Percentiles rank a stretch among this genome's conserved stretches.
phyloP scores from a whole-genome alignment of 208 protist genomes.

The Crithidia brevicula region DNA sequence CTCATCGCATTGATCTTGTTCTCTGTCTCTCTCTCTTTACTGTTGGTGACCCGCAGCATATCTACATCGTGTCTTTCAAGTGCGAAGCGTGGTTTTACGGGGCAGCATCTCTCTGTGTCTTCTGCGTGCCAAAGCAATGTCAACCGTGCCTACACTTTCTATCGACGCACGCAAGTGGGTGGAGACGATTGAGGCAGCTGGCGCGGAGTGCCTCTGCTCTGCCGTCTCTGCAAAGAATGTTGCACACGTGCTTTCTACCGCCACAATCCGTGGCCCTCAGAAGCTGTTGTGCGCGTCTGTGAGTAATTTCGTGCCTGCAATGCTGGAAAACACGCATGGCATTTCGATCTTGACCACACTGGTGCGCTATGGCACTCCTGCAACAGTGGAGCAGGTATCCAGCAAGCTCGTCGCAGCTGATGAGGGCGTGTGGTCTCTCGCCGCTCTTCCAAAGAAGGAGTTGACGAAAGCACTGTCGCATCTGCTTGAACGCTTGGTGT shows the following conservation, averaged over 20 bases:
- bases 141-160: constrained; percentile 33
- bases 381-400: constrained; percentile 61
- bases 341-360: constrained; percentile 75
- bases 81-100: too few species aligned
- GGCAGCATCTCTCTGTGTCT: too few species aligned
- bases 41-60: too few species aligned
- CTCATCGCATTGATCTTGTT: too few species aligned
- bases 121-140: too few species aligned
- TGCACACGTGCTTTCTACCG: constrained; percentile 68
- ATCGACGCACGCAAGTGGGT: constrained; percentile 72
- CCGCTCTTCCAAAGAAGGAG: constrained; percentile 27
- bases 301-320: constrained; percentile 44
- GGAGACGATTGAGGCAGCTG: constrained; percentile 55
- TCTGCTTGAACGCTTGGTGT: constrained; percentile 75
- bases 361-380: constrained; percentile 73
- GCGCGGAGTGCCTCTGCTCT: constrained; percentile 52
- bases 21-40: too few species aligned
- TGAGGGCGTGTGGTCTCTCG: constrained; percentile 45
- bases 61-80: too few species aligned
- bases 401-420: constrained; percentile 32
- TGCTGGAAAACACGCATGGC: constrained; percentile 48
- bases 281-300: constrained; percentile 66
- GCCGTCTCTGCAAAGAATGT: constrained; percentile 75
- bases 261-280: constrained; percentile 65
- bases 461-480: constrained; percentile 40